A percentile compares a stretch with the other conserved stretches of the same genome.
Evolutionary conservation across 139 green algal genomes (phyloP).

Genomic region (Haematococcus sp.): DNA sequence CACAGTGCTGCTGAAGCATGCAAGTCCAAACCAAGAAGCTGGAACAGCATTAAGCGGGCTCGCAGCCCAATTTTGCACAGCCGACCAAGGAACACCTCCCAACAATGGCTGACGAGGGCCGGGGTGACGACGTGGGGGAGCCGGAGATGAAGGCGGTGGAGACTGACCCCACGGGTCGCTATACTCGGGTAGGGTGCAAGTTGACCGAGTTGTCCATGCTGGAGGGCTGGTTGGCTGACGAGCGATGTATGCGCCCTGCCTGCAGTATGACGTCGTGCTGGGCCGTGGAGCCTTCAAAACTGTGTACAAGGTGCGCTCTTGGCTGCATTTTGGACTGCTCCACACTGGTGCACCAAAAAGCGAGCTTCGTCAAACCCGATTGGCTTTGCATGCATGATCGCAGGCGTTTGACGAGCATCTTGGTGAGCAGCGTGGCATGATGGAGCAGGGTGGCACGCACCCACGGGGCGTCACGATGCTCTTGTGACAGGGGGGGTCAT

Average conservation of each 20-base stretch:
- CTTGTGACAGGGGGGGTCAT: no score
- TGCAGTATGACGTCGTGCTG: constrained; percentile 79
- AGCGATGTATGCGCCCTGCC: not conserved
- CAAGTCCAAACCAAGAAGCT: no score
- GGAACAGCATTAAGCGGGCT: no score
- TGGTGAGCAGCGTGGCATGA: no score
- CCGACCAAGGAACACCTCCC: no score
- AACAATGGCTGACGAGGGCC: not conserved
- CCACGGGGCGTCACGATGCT: no score
- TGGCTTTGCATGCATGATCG: no score
- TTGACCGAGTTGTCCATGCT: not conserved
- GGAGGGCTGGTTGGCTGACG: not conserved
- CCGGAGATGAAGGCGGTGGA: constrained; percentile 4
- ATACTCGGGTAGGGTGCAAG: not conserved
- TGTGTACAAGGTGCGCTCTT: constrained; percentile 78
- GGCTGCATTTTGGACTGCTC: not conserved
- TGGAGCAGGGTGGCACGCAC: no score
- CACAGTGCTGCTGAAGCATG: no score
- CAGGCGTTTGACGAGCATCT: constrained; percentile 83
- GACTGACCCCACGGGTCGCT: constrained; percentile 1
- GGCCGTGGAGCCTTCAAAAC: constrained; percentile 96
- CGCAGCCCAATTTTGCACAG: no score
- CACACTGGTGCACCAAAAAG: no score
- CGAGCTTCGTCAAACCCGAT: no score
- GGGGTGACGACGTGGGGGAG: not conserved